A percentile compares a stretch with the other conserved stretches of the same genome.
Evolutionary conservation across 768 basidiomycete genomes (phyloP).

Genomic region (Collybia sordida): DNA sequence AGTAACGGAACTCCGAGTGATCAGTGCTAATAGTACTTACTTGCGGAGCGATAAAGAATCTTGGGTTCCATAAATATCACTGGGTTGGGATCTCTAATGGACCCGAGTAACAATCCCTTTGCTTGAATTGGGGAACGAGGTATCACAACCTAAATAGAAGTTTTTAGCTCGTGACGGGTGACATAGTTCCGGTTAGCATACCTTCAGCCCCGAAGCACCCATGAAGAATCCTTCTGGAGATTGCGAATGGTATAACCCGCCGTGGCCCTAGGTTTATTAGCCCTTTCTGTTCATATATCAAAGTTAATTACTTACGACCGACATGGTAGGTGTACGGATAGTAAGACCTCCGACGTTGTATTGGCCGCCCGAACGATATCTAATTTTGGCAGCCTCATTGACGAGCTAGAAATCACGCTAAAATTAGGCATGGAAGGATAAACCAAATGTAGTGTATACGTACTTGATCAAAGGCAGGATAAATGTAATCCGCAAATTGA

Average conservation of each 20-base stretch:
- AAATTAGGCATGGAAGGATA: background rate
- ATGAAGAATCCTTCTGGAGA: constrained; percentile 95
- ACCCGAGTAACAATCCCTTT: constrained; percentile 85
- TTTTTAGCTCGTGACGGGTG: background rate
- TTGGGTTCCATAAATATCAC: constrained; percentile 96
- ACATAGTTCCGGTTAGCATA: constrained; percentile 21
- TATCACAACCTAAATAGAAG: constrained; percentile 65
- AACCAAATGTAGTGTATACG: background rate
- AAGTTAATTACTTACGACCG: constrained; percentile 55
- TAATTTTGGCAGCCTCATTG: constrained; percentile 92
- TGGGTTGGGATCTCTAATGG: constrained; percentile 91
- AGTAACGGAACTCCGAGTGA: background rate
- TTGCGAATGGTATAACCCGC: constrained; percentile 92
- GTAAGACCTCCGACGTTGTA: constrained; percentile 84
- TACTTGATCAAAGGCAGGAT: constrained; percentile 93
- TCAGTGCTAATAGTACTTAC: constrained; percentile 28
- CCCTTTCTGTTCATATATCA: background rate
- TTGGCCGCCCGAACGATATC: constrained; percentile 85
- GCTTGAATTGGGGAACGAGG: constrained; percentile 94
- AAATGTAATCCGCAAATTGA: constrained; percentile 90
- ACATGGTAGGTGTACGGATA: constrained; percentile 84
- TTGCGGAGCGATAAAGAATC: constrained; percentile 87
- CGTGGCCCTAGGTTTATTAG: constrained; percentile 56
- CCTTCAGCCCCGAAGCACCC: constrained; percentile 88
- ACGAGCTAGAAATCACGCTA: constrained; percentile 56